Percentiles rank a stretch among this genome's conserved stretches.
Conservation (phyloP, 768 basidiomycete species). For the Psilocybe azurescens region DNA sequence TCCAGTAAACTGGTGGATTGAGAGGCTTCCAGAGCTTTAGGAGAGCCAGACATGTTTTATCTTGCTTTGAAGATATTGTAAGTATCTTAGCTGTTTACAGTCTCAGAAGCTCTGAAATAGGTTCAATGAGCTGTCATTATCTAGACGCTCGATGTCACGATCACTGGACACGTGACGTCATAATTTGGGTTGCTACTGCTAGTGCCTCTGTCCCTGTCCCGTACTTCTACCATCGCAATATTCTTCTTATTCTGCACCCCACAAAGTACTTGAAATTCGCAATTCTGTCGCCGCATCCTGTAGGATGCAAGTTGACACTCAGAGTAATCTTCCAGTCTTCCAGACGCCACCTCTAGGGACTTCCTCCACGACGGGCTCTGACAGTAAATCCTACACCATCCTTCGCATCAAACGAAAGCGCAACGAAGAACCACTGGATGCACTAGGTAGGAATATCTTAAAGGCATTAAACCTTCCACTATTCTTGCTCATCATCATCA, state of each 20-base stretch:
- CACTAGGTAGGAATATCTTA: constrained; percentile 57
- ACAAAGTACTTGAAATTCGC: background rate
- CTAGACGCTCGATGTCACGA: background rate
- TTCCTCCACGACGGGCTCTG: constrained; percentile 1
- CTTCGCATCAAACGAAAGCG: constrained; percentile 84
- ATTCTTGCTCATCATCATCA: constrained; percentile 1
- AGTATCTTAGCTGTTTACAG: too few relatives aligned
- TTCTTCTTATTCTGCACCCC: background rate
- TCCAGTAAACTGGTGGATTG: too few relatives aligned
- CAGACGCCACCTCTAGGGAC: background rate
- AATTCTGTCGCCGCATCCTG: too few relatives aligned
- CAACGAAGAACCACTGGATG: constrained; percentile 83
- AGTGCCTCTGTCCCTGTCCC: background rate
- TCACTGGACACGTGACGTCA: constrained; percentile 25
- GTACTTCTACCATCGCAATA: background rate
- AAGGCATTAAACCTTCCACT: too few relatives aligned
- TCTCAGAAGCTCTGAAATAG: too few relatives aligned
- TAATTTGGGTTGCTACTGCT: background rate
- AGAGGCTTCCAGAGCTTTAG: too few relatives aligned
- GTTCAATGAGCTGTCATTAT: background rate
- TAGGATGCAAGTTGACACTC: constrained; percentile 21
- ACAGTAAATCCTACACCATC: constrained; percentile 60
- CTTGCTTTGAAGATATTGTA: too few relatives aligned
- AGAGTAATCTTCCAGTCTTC: constrained; percentile 32
- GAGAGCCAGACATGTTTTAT: too few relatives aligned